Percentiles rank a stretch among this genome's conserved stretches.
Conservation (phyloP, 1,284 basidiomycete genomes). For the Phellopilus nigrolimitatus region DNA sequence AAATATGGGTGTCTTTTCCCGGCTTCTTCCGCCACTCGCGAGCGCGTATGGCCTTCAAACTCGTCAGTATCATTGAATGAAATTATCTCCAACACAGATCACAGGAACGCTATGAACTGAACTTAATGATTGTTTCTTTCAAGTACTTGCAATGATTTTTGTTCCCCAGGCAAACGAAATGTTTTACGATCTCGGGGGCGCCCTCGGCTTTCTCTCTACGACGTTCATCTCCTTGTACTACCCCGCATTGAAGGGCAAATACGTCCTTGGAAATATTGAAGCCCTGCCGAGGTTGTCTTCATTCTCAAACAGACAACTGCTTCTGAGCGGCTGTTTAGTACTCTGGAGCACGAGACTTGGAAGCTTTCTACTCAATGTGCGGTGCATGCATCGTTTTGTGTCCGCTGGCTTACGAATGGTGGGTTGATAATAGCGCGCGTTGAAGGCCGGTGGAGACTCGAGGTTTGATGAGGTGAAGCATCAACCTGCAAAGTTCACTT, state of each 20-base stretch:
- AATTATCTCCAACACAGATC: slow-evolving; percentile 1
- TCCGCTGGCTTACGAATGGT: neutral
- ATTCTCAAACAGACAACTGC: slow-evolving; percentile 58
- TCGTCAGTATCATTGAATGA: slow-evolving; percentile 24
- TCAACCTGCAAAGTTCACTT: slow-evolving; percentile 53
- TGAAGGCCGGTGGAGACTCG: slow-evolving; percentile 52
- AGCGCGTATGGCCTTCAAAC: slow-evolving; percentile 38
- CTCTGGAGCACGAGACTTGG: slow-evolving; percentile 66
- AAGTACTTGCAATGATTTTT: slow-evolving; percentile 49
- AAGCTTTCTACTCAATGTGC: slow-evolving; percentile 54
- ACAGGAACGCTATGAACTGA: neutral
- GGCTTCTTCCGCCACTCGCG: slow-evolving; percentile 32
- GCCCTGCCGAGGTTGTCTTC: slow-evolving; percentile 41
- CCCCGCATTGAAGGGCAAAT: slow-evolving; percentile 45
- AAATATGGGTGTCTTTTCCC: slow-evolving; percentile 36
- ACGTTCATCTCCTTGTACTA: slow-evolving; percentile 61
- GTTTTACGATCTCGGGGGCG: slow-evolving; percentile 57
- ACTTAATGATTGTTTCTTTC: neutral
- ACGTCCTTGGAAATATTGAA: slow-evolving; percentile 35
- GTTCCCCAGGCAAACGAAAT: slow-evolving; percentile 54
- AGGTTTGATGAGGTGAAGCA: slow-evolving; percentile 69
- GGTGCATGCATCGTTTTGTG: slow-evolving; percentile 21
- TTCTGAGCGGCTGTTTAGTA: slow-evolving; percentile 48
- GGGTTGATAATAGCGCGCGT: slow-evolving; percentile 31
- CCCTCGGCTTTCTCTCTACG: slow-evolving; percentile 64